Conservation (phyloP, 495 filamentous ascomycete genomes). For the Neurospora sp. region DNA sequence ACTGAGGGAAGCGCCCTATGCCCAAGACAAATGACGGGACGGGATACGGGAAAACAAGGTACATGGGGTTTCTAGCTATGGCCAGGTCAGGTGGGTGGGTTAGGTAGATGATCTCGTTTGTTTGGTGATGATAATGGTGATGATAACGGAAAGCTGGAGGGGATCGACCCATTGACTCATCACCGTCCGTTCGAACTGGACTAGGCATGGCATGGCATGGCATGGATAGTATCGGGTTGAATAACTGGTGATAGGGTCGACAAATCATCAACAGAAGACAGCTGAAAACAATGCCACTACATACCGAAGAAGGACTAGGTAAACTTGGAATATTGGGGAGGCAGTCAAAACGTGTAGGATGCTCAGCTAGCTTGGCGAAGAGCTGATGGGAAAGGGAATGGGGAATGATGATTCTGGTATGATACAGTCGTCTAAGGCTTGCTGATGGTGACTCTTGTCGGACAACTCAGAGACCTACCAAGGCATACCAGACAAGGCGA, state of each 20-base stretch:
- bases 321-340: neutral
- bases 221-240: neutral
- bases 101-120: neutral
- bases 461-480: neutral
- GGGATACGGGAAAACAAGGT: neutral
- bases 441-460: neutral
- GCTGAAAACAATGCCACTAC: neutral
- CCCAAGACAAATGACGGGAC: neutral
- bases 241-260: neutral
- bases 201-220: neutral
- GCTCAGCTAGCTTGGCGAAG: neutral
- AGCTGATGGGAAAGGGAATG: neutral
- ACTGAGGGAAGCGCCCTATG: neutral
- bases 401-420: neutral
- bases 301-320: neutral
- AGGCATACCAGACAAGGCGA: neutral
- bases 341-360: neutral
- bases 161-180: neutral
- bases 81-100: neutral
- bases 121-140: too few relatives aligned
- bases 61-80: neutral
- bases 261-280: neutral
- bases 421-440: neutral
- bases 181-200: neutral
- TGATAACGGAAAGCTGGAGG: neutral